Conservation (phyloP, 2,329 filamentous ascomycete species). For the Elsinoe perseae region DNA sequence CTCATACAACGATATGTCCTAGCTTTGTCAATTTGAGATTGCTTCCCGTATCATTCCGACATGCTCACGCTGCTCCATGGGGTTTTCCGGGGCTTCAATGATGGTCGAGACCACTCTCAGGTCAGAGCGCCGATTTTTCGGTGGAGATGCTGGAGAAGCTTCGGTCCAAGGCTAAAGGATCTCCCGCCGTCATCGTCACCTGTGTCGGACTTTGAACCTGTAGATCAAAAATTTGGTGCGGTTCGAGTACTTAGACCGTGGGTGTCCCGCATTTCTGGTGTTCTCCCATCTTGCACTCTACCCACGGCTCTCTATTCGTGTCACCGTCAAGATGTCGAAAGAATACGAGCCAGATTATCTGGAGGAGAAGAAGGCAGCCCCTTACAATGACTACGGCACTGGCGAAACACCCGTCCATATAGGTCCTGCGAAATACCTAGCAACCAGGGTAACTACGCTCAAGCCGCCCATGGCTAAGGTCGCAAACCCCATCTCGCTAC, state of each 20-base stretch:
- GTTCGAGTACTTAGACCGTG: neutral
- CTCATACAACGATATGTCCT: neutral
- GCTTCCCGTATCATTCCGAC: neutral
- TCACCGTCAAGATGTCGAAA: neutral
- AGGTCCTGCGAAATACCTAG: conserved; percentile 42
- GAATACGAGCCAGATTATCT: conserved; percentile 7
- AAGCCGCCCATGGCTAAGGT: conserved; percentile 48
- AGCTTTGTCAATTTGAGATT: neutral
- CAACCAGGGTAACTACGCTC: conserved; percentile 47
- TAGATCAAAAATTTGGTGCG: neutral
- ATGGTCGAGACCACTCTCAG: neutral
- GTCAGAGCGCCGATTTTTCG: neutral
- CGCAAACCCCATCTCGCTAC: conserved; percentile 42
- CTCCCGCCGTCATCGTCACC: neutral
- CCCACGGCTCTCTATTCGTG: neutral
- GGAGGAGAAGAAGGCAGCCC: conserved; percentile 5
- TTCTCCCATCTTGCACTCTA: neutral
- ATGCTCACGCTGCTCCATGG: neutral
- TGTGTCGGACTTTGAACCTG: conserved; percentile 1
- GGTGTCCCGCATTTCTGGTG: neutral
- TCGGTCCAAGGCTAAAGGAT: neutral
- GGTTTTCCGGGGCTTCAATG: neutral
- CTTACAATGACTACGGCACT: conserved; percentile 15
- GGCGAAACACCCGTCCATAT: conserved; percentile 26
- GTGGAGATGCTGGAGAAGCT: conserved; percentile 7